A percentile compares a stretch with the other conserved stretches of the same genome.
These are phyloP conservation scores for Anethum foeniculum DNA, from an alignment of 140 eudicot genomes.

Conservation along the genomic window DNA sequence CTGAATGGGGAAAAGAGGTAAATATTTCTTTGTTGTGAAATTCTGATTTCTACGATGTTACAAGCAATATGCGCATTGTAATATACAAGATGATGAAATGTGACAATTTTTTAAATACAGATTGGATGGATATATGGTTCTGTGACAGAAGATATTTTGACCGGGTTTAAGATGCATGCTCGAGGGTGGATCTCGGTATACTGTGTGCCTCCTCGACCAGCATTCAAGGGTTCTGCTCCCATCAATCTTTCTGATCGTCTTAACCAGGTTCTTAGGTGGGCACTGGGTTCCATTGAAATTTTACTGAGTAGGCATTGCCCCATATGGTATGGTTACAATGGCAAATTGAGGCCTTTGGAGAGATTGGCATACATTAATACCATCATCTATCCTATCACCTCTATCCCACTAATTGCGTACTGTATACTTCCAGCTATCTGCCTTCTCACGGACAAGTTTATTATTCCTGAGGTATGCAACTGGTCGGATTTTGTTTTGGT, in stretches of 20 bases:
- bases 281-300: slow-evolving; percentile 62
- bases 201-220: slow-evolving; percentile 62
- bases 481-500: neutral
- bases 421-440: slow-evolving; percentile 58
- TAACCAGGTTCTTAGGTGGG: slow-evolving; percentile 69
- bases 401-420: slow-evolving; percentile 49
- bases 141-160: slow-evolving; percentile 57
- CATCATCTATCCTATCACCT: slow-evolving; percentile 57
- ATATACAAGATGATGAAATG: neutral
- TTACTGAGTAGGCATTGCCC: slow-evolving; percentile 65
- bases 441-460: slow-evolving; percentile 54
- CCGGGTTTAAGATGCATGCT: slow-evolving; percentile 63
- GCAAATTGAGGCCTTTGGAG: slow-evolving; percentile 48
- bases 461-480: slow-evolving; percentile 47
- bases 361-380: slow-evolving; percentile 55
- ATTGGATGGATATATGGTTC: slow-evolving; percentile 71
- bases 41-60: neutral
- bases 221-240: slow-evolving; percentile 65
- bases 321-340: slow-evolving; percentile 59
- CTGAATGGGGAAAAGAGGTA: slow-evolving; percentile 79
- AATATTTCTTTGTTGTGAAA: neutral
- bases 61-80: neutral
- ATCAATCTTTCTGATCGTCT: slow-evolving; percentile 66
- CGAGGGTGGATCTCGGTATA: slow-evolving; percentile 62
- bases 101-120: slow-evolving; percentile 18